Evolutionary conservation across 345 rosid species (phyloP), one percentile per base, ranked within the genome.

Genomic region (Cochlearia excelsa): DNA sequence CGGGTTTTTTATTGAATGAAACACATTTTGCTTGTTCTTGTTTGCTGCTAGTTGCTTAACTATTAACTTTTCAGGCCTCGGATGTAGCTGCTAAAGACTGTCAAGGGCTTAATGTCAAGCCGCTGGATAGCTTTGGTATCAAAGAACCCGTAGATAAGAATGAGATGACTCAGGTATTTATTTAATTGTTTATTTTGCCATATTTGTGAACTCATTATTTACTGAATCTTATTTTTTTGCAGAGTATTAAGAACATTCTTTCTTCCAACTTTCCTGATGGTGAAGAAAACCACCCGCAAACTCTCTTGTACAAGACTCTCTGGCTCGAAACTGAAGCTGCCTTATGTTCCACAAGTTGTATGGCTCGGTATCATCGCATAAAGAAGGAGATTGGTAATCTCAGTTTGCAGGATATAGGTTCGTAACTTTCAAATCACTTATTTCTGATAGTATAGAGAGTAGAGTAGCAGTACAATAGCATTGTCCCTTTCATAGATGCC

Each of bases 241-340:
- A 87, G 97, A 81, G 87, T 67, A 80, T 92, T 57, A 86, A 83
- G 78, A 77, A 77, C 67, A 67, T 84, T 50, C 95, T 88, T 63
- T 59, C 38, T 52, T 84, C 82, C 62, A 80, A 82, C 76, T 80
- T 88, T 48, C 78, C 67, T 59, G 83, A 66, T 7, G 76, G 69
- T 65, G 84, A 79, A 46, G 93, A 79, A 69, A 9, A 73, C 27
- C 75, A 82, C 26, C 82, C 78, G 6, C 83, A 79, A 67, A 68
- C 77, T 69, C 79, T 77, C 60, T 63, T 92, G 79, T 86, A 79
- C 75, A 92, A 81, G 83, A 92, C 84, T 81, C 78, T 92, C 63
- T 92, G 96, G 98, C 87, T 92, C 9, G 96, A 86, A 78, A 90
- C 96, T 54, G 98, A 92, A 77, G 96, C 96, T 61, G 75, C 81